A percentile compares a stretch with the other conserved stretches of the same genome.
phyloP scores from a whole-genome alignment of 2,329 filamentous ascomycete genomes.

The Ophiostoma fasciatum region DNA sequence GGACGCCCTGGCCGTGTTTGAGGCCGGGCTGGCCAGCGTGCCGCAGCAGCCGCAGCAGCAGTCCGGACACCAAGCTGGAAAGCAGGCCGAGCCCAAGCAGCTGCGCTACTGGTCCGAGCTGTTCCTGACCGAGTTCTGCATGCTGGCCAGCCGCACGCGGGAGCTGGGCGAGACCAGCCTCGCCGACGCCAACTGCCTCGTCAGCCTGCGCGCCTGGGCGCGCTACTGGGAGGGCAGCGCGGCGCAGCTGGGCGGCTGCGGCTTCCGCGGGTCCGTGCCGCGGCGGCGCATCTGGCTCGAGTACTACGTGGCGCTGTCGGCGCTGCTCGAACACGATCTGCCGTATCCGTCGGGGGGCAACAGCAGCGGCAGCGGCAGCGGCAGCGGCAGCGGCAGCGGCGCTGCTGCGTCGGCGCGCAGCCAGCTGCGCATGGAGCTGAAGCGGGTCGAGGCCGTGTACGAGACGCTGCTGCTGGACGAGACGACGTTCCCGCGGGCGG shows the following conservation, averaged over 20 bases:
- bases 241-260: slow-evolving; percentile 36
- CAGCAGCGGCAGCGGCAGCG: slow-evolving; percentile 28
- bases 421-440: slow-evolving; percentile 62
- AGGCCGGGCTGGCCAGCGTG: slow-evolving; percentile 37
- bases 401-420: slow-evolving; percentile 36
- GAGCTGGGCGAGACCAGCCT: slow-evolving; percentile 35
- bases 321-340: slow-evolving; percentile 53
- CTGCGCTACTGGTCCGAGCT: slow-evolving; percentile 67
- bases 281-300: slow-evolving; percentile 65
- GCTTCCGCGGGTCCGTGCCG: slow-evolving; percentile 43
- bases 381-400: slow-evolving; percentile 24
- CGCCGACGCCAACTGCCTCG: slow-evolving; percentile 36
- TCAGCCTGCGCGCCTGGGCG: slow-evolving; percentile 52
- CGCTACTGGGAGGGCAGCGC: slow-evolving; percentile 46
- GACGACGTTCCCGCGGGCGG: slow-evolving; percentile 71
- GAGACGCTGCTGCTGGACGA: slow-evolving; percentile 66
- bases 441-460: slow-evolving; percentile 64
- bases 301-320: slow-evolving; percentile 69
- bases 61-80: too few species aligned
- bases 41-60: slow-evolving; percentile 20
- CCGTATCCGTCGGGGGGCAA: slow-evolving; percentile 39
- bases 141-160: slow-evolving; percentile 48
- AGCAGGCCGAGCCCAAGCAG: too few species aligned
- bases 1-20: slow-evolving; percentile 53
- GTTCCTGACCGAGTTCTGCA: slow-evolving; percentile 59